Conservation (phyloP, 2,329 filamentous ascomycete species). For the Venturia oleaginea region DNA sequence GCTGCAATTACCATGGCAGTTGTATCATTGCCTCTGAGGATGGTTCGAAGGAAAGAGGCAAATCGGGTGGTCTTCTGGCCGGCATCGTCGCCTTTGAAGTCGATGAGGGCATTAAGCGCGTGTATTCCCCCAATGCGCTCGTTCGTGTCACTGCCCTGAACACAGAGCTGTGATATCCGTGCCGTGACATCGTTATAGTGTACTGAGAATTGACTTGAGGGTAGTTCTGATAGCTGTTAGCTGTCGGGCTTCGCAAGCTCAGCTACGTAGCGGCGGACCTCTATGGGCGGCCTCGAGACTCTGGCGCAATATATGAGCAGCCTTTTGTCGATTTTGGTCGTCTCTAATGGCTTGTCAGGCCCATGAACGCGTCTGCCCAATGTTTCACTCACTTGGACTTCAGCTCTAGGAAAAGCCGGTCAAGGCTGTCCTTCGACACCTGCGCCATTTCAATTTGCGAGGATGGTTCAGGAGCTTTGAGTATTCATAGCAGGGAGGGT, state of each 20-base stretch:
- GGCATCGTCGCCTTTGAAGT: slow-evolving; percentile 91
- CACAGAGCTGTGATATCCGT: slow-evolving; percentile 63
- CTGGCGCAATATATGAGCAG: slow-evolving; percentile 34
- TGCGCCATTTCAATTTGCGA: slow-evolving; percentile 20
- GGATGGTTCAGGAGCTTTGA: not conserved
- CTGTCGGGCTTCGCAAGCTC: slow-evolving; percentile 13
- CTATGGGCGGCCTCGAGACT: slow-evolving; percentile 36
- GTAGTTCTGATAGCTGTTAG: slow-evolving; percentile 51
- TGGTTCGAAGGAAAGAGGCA: slow-evolving; percentile 77
- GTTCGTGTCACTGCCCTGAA: slow-evolving; percentile 75
- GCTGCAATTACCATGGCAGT: slow-evolving; percentile 86
- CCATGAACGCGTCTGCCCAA: not conserved
- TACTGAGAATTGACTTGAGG: slow-evolving; percentile 65
- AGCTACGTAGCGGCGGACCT: slow-evolving; percentile 27
- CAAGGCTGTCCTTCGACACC: slow-evolving; percentile 40
- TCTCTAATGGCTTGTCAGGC: slow-evolving; percentile 26
- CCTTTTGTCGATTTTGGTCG: slow-evolving; percentile 36
- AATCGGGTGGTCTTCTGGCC: slow-evolving; percentile 92
- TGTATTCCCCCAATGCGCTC: slow-evolving; percentile 89
- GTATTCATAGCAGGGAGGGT: not conserved
- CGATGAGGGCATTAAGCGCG: slow-evolving; percentile 84
- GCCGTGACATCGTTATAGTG: slow-evolving; percentile 59
- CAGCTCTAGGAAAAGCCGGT: slow-evolving; percentile 48
- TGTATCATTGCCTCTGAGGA: slow-evolving; percentile 84
- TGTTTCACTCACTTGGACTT: slow-evolving; percentile 42